phyloP scores from a whole-genome alignment of 371 early-diverging fungal species.

The Mortierella sp. region DNA sequence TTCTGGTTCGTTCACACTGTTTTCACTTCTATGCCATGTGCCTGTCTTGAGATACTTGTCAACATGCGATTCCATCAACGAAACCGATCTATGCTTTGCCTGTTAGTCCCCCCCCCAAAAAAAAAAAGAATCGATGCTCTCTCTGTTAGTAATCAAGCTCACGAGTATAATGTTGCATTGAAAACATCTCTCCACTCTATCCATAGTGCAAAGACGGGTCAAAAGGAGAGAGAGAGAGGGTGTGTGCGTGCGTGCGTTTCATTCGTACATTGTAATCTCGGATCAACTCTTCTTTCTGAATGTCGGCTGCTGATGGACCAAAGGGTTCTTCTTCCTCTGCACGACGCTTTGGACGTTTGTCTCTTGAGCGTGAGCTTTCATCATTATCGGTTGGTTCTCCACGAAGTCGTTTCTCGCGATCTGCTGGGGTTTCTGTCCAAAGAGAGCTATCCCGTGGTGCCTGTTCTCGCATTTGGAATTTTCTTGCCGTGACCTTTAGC shows the following conservation, averaged over 20 bases:
- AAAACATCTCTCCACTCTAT: too few relatives aligned
- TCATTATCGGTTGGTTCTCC: slow-evolving; percentile 22
- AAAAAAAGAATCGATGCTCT: too few relatives aligned
- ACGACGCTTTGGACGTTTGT: slow-evolving; percentile 21
- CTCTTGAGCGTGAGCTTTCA: slow-evolving; percentile 8
- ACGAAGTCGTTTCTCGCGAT: slow-evolving; percentile 54
- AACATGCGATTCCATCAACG: slow-evolving; percentile 64
- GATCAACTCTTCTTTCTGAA: slow-evolving; percentile 32
- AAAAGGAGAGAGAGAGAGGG: too few relatives aligned
- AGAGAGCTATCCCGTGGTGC: slow-evolving; percentile 55
- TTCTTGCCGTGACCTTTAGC: slow-evolving; percentile 48
- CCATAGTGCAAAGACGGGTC: not conserved
- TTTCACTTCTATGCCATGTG: slow-evolving; percentile 29
- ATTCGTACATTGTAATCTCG: slow-evolving; percentile 36
- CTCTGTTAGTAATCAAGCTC: too few relatives aligned
- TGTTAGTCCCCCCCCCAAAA: slow-evolving; percentile 2
- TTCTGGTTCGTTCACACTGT: slow-evolving; percentile 13
- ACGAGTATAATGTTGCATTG: too few relatives aligned
- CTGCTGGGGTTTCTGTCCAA: slow-evolving; percentile 75
- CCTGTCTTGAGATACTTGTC: slow-evolving; percentile 51
- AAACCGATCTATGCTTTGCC: slow-evolving; percentile 56
- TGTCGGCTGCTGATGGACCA: slow-evolving; percentile 12
- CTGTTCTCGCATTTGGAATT: slow-evolving; percentile 46
- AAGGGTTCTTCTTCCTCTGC: slow-evolving; percentile 25
- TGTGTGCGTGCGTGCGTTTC: not conserved